These are phyloP conservation scores for Epithemia pelagica DNA, from an alignment of 108 stramenopile species.

Conservation along the genomic window DNA sequence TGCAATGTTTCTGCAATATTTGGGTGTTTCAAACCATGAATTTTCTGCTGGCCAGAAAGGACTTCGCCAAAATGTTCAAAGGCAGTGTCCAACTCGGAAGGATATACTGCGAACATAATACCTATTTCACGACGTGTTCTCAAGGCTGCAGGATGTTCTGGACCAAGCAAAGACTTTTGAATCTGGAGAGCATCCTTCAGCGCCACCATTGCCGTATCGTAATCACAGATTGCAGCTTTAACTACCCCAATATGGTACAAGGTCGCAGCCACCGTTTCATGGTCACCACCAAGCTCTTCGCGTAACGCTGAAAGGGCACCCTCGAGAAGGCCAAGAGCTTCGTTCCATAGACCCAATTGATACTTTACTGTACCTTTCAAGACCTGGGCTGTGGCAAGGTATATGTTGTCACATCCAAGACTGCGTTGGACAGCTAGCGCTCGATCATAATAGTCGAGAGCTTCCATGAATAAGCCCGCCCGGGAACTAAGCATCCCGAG, in stretches of 20 bases:
- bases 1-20: conserved; percentile 55
- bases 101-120: conserved; percentile 38
- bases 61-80: conserved; percentile 35
- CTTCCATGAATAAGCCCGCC: conserved; percentile 47
- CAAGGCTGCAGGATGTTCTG: conserved; percentile 49
- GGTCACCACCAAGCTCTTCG: conserved; percentile 38
- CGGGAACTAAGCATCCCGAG: conserved; percentile 50
- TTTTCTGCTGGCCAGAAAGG: conserved; percentile 32
- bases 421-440: conserved; percentile 51
- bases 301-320: conserved; percentile 42
- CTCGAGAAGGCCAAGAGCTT: conserved; percentile 47
- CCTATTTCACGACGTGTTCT: conserved; percentile 54
- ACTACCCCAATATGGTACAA: conserved; percentile 54
- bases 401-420: conserved; percentile 42
- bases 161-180: conserved; percentile 39
- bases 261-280: conserved; percentile 56
- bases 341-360: conserved; percentile 42
- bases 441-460: conserved; percentile 63
- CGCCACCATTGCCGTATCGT: conserved; percentile 41
- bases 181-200: conserved; percentile 42
- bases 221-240: conserved; percentile 39
- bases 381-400: conserved; percentile 57
- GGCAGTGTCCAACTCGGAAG: conserved; percentile 37
- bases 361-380: conserved; percentile 53
- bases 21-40: conserved; percentile 57